Base-by-base conservation (phyloP, 805 yeast species). In the Pichia exigua region DNA sequence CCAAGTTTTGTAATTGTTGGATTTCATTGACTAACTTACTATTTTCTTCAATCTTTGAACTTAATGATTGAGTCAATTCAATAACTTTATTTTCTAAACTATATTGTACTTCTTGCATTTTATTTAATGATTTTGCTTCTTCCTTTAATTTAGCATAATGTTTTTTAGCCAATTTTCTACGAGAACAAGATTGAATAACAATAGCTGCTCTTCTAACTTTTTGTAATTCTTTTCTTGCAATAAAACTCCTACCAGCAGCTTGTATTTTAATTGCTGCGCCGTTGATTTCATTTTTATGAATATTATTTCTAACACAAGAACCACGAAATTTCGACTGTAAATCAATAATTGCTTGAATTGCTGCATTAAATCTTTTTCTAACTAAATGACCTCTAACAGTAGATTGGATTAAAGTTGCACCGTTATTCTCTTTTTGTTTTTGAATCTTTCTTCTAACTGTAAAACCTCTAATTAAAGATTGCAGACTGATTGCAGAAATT, bases 71-170 rank as follows among this genome's bases (percentile, higher is more conserved):
- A 4, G 97, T 92, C 59, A 94, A 79, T 68, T 91, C 95, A 58
- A 94, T 90, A n/a, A 95, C 97, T 75, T 95, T 94, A 70, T 94
- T 94, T 69, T 94, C 99, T 62, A 95, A 78, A 66, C 86, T 82
- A 71, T 89, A 94, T 61, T 95, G 90, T 41, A 88, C 95, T 66
- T 92, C 96, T 68, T 88, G 82, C 73, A 88, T 78, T 64, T 85
- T 95, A 65, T 85, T 84, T 44, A 89, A 95, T 17, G 96, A 88
- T 65, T 88, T 88, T 30, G 97, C 96, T 57, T 94, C 98, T n/a
- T 76, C 77, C 65, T 81, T 87, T 66, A 89, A 73, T 52, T 74
- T 69, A 56, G 72, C 70, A 60, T 87, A 79, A 65, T 85, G 84
- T 48, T 71, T 72, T 56, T 73, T 73, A 26, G 99, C 99, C 53